Percentiles rank a stretch among this genome's conserved stretches.
Evolutionary conservation across 2,329 filamentous ascomycete genomes (phyloP).

Genomic region (Fusarium camptoceras): DNA sequence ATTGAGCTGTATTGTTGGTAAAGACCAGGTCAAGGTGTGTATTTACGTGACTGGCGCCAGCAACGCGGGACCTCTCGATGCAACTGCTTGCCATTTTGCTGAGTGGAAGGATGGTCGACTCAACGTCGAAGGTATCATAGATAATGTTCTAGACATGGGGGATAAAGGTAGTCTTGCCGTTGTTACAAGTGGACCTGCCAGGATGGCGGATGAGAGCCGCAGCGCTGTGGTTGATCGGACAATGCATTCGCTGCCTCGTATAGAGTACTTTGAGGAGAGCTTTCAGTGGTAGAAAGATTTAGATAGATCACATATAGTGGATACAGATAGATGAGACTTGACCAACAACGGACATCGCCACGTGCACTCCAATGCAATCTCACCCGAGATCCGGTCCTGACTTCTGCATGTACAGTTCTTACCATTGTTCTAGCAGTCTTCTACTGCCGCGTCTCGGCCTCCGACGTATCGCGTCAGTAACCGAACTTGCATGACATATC

Average conservation of each 20-base stretch:
- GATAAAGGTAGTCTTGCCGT: background rate
- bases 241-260: background rate
- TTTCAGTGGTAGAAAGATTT: conserved; percentile 4
- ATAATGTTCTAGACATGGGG: background rate
- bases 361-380: no score
- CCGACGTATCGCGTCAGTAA: background rate
- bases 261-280: conserved; percentile 26
- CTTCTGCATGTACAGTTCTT: background rate
- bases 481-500: background rate
- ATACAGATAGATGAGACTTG: background rate
- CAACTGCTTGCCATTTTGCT: background rate
- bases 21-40: background rate
- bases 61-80: background rate
- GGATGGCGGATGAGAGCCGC: conserved; percentile 23
- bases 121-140: background rate
- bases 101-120: background rate
- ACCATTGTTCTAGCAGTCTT: background rate
- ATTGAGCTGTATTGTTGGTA: background rate
- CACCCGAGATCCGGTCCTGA: background rate
- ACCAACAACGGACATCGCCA: no score
- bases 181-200: conserved; percentile 16
- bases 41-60: background rate
- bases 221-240: background rate
- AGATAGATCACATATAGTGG: background rate
- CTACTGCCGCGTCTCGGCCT: background rate